Base-by-base conservation (phyloP, 2,329 filamentous ascomycete species). In the Fonsecaea erecta region DNA sequence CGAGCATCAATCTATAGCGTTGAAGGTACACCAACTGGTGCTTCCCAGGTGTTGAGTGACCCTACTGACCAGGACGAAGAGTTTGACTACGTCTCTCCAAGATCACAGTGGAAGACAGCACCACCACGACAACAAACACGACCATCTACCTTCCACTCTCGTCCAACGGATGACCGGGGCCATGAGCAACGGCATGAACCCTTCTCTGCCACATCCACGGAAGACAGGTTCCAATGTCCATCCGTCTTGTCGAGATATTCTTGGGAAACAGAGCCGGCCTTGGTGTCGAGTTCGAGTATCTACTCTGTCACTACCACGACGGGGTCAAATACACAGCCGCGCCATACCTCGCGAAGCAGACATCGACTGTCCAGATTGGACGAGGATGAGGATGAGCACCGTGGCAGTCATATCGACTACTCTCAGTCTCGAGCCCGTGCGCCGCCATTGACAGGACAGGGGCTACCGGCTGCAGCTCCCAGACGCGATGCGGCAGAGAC, bases 401-500 rank as follows among this genome's bases (percentile, higher is more conserved):
- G 18, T 9, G 40, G 12, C 11, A 46, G 18, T 7, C 14, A 24
- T 24, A 8, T 1, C 14, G n/a, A 40, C 5, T 18, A 24, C 40
- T 21, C 18, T 46, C n/a, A 9, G 24, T 18, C 21, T 8, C 43
- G 46, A 52, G 24, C 6, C 43, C 9, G 12, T 24, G 48, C 32
- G 1, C 52, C 16, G 11, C 18, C 18, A 24, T 12, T 1, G 7
- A 21, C 52, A n/a, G 52, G 12, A 37, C 24, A 37, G 8, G 16
- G 30, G n/a, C n/a, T n/a, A n/a, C n/a, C n/a, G n/a, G n/a, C n/a
- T n/a, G n/a, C n/a, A n/a, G n/a, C n/a, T n/a, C n/a, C n/a, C n/a
- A n/a, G n/a, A 46, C 52, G 21, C 53, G 32, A 43, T 56, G 52
- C 62, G n/a, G 65, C 65, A 18, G 54, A 67, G 14, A 62, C 65